Conservation (phyloP, 2,329 filamentous ascomycete species). For the Penicillium sp. region DNA sequence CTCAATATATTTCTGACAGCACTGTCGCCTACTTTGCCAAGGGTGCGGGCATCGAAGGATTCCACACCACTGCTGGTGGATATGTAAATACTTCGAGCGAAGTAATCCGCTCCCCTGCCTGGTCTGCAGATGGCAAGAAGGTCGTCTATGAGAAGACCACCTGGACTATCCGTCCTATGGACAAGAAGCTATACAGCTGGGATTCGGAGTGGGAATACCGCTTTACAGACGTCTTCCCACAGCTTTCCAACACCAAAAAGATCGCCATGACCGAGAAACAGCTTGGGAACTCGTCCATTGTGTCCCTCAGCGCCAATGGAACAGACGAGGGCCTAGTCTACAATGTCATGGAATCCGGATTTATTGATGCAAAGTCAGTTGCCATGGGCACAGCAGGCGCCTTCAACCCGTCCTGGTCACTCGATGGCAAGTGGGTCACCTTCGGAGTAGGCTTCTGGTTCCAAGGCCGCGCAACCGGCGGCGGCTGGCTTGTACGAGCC, state of each 20-base stretch:
- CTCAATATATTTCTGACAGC: slow-evolving; percentile 31
- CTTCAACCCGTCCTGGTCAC: slow-evolving; percentile 42
- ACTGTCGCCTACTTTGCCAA: slow-evolving; percentile 25
- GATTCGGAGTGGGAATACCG: slow-evolving; percentile 44
- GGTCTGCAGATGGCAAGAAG: slow-evolving; percentile 34
- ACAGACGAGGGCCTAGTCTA: slow-evolving; percentile 19
- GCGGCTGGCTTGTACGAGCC: slow-evolving; percentile 11
- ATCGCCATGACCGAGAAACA: slow-evolving; percentile 42
- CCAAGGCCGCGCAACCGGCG: neutral
- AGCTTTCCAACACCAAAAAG: slow-evolving; percentile 24
- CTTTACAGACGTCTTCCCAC: slow-evolving; percentile 45
- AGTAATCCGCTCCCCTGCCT: slow-evolving; percentile 20
- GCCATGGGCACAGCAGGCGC: slow-evolving; percentile 35
- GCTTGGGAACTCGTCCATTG: slow-evolving; percentile 40
- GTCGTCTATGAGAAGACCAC: slow-evolving; percentile 25
- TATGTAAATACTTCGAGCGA: slow-evolving; percentile 13
- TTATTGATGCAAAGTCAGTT: slow-evolving; percentile 18
- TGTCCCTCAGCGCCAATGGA: slow-evolving; percentile 1
- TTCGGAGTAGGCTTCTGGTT: slow-evolving; percentile 16
- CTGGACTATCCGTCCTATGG: slow-evolving; percentile 33
- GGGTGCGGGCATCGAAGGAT: slow-evolving; percentile 23
- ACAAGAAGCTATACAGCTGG: slow-evolving; percentile 41
- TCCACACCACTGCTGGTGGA: slow-evolving; percentile 6
- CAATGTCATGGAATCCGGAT: slow-evolving; percentile 16
- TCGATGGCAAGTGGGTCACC: slow-evolving; percentile 37